Base-by-base conservation (phyloP, 768 basidiomycete species). In the Leucogyrophana mollusca region DNA sequence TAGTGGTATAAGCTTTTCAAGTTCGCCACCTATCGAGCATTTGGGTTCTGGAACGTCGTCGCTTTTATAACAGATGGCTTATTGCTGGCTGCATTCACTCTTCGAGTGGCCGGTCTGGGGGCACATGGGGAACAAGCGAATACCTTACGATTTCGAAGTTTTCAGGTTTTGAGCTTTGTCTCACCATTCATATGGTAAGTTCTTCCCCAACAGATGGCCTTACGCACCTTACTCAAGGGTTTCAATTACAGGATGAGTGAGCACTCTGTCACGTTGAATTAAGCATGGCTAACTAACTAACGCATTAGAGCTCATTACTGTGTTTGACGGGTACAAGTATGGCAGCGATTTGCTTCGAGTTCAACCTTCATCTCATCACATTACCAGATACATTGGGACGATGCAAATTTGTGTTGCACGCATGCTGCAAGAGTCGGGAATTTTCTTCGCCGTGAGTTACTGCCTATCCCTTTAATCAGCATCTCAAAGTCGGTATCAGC, bases 351-450 rank as follows among this genome's bases (percentile, higher is more conserved):
- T 27, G 21, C 32, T 11, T 1, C 32, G 4, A 24, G 10, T 24
- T n/a, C 10, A 11, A 27, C 33, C 35, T 16, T 37, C 27, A 41
- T 39, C 23, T 38, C 43, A 48, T 39, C 9, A 16, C 42, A n/a
- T n/a, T n/a, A n/a, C n/a, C n/a, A 88, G 86, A 58, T 89, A 89
- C 55, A 82, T 97, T 37, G 94, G 94, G 7, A 93, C 87, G 0
- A 84, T 96, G 84, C 92, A 95, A 61, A 92, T 97, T 22, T 94
- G 94, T 50, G 83, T 95, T 2, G 83, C 90, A 16, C 77, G 92
- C 10, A 97, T 97, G 94, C 67, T 97, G 51, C 85, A 87, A 59
- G 93, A 97, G 66, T 94, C 91, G 16, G 85, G 90, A 3, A 83
- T 96, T 39, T 94, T 94, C 71, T 93, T 94, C 65, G 87, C 87